phyloP scores from a whole-genome alignment of 2,329 filamentous ascomycete genomes.

The Monilinia vaccinii-corymbosi region DNA sequence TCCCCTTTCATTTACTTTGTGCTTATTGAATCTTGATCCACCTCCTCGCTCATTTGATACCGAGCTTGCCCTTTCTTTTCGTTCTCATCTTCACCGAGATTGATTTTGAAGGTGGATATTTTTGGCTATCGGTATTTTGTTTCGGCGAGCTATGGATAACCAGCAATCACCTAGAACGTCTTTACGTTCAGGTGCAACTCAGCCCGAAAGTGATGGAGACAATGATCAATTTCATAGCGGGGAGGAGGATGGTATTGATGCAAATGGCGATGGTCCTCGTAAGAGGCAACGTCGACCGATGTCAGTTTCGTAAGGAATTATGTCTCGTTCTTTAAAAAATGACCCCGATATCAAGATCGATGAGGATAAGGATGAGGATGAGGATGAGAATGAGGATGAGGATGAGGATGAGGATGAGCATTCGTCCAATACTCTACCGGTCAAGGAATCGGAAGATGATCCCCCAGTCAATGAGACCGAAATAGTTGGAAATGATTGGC shows the following conservation, averaged over 20 bases:
- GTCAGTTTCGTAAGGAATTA: constrained; percentile 38
- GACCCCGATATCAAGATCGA: constrained; percentile 10
- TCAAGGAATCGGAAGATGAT: constrained; percentile 14
- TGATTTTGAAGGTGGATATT: constrained; percentile 10
- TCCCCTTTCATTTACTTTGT: neutral
- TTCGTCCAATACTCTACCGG: constrained; percentile 12
- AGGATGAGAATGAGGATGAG: too few relatives aligned
- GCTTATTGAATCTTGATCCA: neutral
- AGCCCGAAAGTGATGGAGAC: constrained; percentile 28
- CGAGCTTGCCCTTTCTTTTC: constrained; percentile 14
- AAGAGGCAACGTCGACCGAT: constrained; percentile 40
- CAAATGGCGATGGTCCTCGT: constrained; percentile 29
- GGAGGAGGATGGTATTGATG: constrained; percentile 27
- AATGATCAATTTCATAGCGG: constrained; percentile 21
- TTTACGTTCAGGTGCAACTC: constrained; percentile 20
- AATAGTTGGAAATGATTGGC: constrained; percentile 23
- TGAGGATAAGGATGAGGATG: too few relatives aligned
- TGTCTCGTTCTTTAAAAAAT: constrained; percentile 22
- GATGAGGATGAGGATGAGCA: constrained; percentile 3
- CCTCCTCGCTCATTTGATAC: constrained; percentile 17
- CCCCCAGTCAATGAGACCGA: neutral
- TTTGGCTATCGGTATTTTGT: neutral
- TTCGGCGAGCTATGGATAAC: constrained; percentile 23
- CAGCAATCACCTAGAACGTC: constrained; percentile 24
- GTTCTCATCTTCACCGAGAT: constrained; percentile 25